phyloP scores from a whole-genome alignment of 768 basidiomycete genomes.

The Rhodosporidiobolus sp. region DNA sequence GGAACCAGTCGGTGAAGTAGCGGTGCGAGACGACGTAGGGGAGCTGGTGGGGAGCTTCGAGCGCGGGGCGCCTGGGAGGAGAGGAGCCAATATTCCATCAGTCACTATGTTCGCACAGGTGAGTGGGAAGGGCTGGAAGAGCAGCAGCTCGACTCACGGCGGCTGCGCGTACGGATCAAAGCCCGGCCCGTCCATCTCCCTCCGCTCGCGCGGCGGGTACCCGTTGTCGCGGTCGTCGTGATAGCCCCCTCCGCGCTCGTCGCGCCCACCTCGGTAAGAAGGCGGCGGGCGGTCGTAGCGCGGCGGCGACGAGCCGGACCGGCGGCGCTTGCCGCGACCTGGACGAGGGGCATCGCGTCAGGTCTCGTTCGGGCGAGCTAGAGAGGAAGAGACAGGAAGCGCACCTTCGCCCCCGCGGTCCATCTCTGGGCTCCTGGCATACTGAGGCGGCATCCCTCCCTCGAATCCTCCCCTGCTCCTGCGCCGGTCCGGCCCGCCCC shows the following conservation, averaged over 20 bases:
- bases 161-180: background rate
- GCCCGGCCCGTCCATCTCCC: background rate
- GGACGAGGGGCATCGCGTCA: background rate
- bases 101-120: too few relatives aligned
- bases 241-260: background rate
- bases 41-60: slow-evolving; percentile 34
- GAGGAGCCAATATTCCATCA: background rate
- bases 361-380: too few relatives aligned
- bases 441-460: background rate
- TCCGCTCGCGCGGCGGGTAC: background rate
- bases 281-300: slow-evolving; percentile 1
- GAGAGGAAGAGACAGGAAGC: too few relatives aligned
- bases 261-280: background rate
- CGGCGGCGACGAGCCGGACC: background rate
- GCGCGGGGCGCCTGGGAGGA: background rate
- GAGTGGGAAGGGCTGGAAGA: background rate
- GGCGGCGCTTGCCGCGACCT: background rate
- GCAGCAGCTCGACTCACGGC: too few relatives aligned
- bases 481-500: slow-evolving; percentile 4
- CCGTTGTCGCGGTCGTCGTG: background rate
- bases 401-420: background rate
- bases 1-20: slow-evolving; percentile 42
- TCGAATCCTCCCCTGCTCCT: background rate
- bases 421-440: background rate
- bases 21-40: slow-evolving; percentile 30